Base-by-base conservation (phyloP, 2,329 filamentous ascomycete species). In the Fusarium compactum region DNA sequence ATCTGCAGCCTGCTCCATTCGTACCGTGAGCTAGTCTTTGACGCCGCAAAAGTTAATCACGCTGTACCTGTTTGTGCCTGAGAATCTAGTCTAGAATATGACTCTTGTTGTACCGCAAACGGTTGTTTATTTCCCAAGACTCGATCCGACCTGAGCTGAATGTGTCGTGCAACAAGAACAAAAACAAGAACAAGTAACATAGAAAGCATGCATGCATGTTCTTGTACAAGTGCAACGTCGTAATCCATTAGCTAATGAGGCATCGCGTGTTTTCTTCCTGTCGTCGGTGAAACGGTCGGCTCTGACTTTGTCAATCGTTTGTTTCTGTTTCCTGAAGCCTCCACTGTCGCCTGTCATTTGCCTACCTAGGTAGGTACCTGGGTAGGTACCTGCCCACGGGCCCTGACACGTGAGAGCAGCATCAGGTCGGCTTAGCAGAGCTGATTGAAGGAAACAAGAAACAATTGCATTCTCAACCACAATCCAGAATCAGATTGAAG, bases 351-450 rank as follows among this genome's bases (percentile, higher is more conserved):
- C 18, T 38, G 34, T n/a, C 34, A 38, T 38, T 38, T 38, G 34
- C 32, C 34, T 32, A 27, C 25, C 25, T 27, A n/a, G n/a, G n/a
- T n/a, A n/a, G n/a, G n/a, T n/a, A 25, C 24, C 24, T 29, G 12
- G 11, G 30, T 25, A 24, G 41, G 20, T 24, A 40, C 44, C 41
- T 34, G 29, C 40, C 27, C 65, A 48, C 25, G 56, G 29, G 22
- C 34, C 40, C 48, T 61, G 56, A 44, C 71, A 66, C 66, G 71
- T 72, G 71, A 70, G 66, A 68, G 38, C 25, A 68, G 38, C 25
- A 27, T 74, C 71, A 73, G 56, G 57, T 63, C 58, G 45, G 50
- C 53, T 34, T 24, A 34, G 27, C 22, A 41, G 18, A 24, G 27
- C 16, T 27, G 15, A 20, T 29, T 43, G 16, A 22, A 22, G 14